Percentiles rank a stretch among this genome's conserved stretches.
Conservation (phyloP, 768 basidiomycete genomes). For the Russula abietina region DNA sequence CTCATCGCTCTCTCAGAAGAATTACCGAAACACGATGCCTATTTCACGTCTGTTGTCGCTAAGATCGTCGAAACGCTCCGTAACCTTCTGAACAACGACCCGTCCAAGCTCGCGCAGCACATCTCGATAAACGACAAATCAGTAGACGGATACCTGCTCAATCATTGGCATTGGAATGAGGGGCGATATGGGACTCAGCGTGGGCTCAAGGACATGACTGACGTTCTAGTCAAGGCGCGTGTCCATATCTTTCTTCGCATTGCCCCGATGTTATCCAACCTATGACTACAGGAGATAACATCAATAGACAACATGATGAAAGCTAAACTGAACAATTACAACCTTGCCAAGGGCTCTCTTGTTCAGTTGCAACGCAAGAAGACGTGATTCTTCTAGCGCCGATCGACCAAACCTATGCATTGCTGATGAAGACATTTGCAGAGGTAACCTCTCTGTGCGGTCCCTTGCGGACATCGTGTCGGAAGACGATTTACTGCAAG, state of each 20-base stretch:
- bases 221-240: conserved; percentile 75
- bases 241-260: background rate
- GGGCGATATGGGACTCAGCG: conserved; percentile 83
- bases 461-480: conserved; percentile 81
- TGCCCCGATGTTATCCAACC: conserved; percentile 13
- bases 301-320: conserved; percentile 95
- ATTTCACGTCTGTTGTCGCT: conserved; percentile 82
- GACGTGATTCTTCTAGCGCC: conserved; percentile 46
- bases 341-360: conserved; percentile 87
- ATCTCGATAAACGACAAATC: conserved; percentile 71
- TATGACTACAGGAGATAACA: conserved; percentile 68
- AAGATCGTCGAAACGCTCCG: conserved; percentile 93
- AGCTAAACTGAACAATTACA: conserved; percentile 85
- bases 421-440: conserved; percentile 31
- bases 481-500: conserved; percentile 72
- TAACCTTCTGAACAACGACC: conserved; percentile 84
- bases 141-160: conserved; percentile 74
- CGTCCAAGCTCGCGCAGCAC: conserved; percentile 66
- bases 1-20: conserved; percentile 87
- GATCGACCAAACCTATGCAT: conserved; percentile 10
- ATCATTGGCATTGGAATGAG: conserved; percentile 89
- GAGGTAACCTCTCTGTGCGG: conserved; percentile 91
- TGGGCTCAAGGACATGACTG: conserved; percentile 77
- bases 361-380: conserved; percentile 92
- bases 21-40: conserved; percentile 83